Evolutionary conservation across 176 grass and related monocot genomes (phyloP).

Genomic region (Oryza meyeriana): DNA sequence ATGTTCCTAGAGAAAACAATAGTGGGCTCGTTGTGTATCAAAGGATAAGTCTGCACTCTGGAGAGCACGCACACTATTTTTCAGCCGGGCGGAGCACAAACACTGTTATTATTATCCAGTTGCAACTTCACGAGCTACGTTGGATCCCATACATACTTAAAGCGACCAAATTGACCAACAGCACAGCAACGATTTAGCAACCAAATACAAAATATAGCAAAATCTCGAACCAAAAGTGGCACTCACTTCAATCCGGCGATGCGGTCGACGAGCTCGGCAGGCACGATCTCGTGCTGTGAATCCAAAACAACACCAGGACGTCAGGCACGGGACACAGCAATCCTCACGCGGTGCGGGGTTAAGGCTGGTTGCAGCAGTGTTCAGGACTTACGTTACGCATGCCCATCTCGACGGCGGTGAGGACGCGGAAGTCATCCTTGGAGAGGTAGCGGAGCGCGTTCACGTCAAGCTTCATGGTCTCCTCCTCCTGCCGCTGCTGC

Average conservation of each 20-base stretch:
- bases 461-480: slow-evolving; percentile 82
- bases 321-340: neutral
- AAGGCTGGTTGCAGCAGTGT: neutral
- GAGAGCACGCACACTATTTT: too few relatives aligned
- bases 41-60: neutral
- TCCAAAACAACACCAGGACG: neutral
- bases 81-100: too few relatives aligned
- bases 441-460: slow-evolving; percentile 79
- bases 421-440: slow-evolving; percentile 91
- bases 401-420: slow-evolving; percentile 89
- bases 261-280: slow-evolving; percentile 78
- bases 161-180: neutral
- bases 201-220: neutral
- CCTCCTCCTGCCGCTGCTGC: neutral
- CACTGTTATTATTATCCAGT: neutral
- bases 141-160: neutral
- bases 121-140: neutral
- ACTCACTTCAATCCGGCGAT: slow-evolving; percentile 83
- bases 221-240: neutral
- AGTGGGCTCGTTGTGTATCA: neutral
- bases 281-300: slow-evolving; percentile 84
- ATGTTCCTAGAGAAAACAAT: neutral
- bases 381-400: slow-evolving; percentile 75
- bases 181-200: neutral
- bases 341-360: neutral